Evolutionary conservation across 1,284 basidiomycete species (phyloP).

Genomic region (Singerocomus rubriflavus): DNA sequence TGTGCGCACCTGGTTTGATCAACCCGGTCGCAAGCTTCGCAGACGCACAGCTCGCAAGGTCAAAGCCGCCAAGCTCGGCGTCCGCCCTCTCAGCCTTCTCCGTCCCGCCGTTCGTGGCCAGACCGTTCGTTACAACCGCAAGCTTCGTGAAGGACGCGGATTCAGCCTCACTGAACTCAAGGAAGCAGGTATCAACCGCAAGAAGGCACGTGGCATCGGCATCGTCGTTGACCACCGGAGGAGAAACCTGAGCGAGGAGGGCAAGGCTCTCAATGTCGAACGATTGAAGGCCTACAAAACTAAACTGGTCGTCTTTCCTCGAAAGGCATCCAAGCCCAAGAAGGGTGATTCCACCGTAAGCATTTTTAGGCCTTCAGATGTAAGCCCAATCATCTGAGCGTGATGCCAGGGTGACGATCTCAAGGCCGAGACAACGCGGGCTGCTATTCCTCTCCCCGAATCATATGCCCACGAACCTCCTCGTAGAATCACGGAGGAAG

Average conservation of each 20-base stretch:
- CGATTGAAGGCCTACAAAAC: constrained; percentile 93
- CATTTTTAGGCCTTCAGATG: constrained; percentile 14
- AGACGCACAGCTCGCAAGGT: constrained; percentile 90
- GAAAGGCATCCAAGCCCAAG: constrained; percentile 94
- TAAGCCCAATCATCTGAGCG: constrained; percentile 4
- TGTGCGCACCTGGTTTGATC: constrained; percentile 98
- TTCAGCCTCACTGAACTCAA: constrained; percentile 97
- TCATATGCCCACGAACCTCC: constrained; percentile 77
- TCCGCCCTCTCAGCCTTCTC: constrained; percentile 88
- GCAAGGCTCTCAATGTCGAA: constrained; percentile 94
- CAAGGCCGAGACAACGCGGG: constrained; percentile 75
- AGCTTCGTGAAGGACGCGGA: constrained; percentile 94
- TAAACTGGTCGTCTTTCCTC: constrained; percentile 89
- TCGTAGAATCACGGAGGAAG: constrained; percentile 91
- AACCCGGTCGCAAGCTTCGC: constrained; percentile 97
- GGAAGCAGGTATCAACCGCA: constrained; percentile 93
- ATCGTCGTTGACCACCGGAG: constrained; percentile 98
- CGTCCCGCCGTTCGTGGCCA: constrained; percentile 97
- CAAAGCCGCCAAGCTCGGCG: constrained; percentile 91
- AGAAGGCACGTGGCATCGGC: constrained; percentile 91
- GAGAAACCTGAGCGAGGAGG: constrained; percentile 97
- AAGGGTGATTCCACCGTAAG: constrained; percentile 88
- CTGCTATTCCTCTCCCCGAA: constrained; percentile 66
- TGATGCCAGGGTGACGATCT: constrained; percentile 76
- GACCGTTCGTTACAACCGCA: constrained; percentile 98